phyloP scores from a whole-genome alignment of 306 rosid genomes.

The Begonia peltatifolia region DNA sequence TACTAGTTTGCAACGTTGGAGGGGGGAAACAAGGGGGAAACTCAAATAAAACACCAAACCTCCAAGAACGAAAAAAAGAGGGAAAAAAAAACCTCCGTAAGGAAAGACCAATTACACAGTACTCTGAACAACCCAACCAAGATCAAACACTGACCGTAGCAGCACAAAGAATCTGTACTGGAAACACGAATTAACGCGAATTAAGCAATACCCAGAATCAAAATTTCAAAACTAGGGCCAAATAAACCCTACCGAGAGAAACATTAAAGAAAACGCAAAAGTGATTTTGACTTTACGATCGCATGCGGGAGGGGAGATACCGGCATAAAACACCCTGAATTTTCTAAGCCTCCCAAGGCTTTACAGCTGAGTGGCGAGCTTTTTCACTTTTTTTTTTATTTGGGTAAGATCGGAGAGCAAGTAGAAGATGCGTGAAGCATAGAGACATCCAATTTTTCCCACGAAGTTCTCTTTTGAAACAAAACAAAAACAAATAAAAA shows the following conservation, averaged over 20 bases:
- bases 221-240: conserved; percentile 20
- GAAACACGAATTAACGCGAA: conserved; percentile 6
- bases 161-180: conserved; percentile 11
- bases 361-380: background rate
- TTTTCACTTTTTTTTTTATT: background rate
- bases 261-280: conserved; percentile 25
- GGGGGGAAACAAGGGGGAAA: background rate
- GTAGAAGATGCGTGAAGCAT: background rate
- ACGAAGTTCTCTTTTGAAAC: background rate
- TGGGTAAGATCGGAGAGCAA: background rate
- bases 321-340: conserved; percentile 16
- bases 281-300: conserved; percentile 46
- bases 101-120: too few relatives aligned
- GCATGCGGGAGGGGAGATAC: conserved; percentile 1
- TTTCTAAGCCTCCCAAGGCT: background rate
- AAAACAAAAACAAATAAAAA: too few relatives aligned
- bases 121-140: background rate
- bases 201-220: conserved; percentile 36
- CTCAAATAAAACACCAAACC: background rate
- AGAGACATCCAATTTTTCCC: too few relatives aligned
- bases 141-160: conserved; percentile 9
- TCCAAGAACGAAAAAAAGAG: conserved; percentile 7
- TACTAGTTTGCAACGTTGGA: conserved; percentile 2
- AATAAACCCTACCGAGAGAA: conserved; percentile 46
- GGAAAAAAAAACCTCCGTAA: conserved; percentile 6